Percentiles rank a stretch among this genome's conserved stretches.
Evolutionary conservation across 2,329 filamentous ascomycete genomes (phyloP).

Genomic region (Colletotrichum tropicale): DNA sequence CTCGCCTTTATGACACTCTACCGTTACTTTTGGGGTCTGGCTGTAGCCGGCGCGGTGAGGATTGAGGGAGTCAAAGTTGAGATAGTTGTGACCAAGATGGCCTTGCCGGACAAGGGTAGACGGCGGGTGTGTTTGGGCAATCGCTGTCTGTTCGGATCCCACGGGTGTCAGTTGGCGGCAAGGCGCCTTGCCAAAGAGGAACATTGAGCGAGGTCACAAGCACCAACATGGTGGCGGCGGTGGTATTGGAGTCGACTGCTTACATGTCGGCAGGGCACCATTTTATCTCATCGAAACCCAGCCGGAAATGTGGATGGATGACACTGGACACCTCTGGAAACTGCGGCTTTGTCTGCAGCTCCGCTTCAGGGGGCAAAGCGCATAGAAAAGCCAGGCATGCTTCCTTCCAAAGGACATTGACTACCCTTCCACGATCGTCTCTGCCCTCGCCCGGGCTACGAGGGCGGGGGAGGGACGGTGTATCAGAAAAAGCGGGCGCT

Average conservation of each 20-base stretch:
- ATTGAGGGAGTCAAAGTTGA: background rate
- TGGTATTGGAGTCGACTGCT: background rate
- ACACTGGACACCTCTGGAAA: background rate
- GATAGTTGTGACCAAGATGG: background rate
- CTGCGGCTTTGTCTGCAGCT: background rate
- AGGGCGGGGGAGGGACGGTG: background rate
- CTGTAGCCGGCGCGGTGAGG: background rate
- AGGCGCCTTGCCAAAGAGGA: background rate
- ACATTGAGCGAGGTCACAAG: constrained; percentile 13
- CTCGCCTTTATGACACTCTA: background rate
- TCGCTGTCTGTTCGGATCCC: constrained; percentile 7
- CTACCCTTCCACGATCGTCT: background rate
- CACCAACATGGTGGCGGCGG: background rate
- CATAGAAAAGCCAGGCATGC: background rate
- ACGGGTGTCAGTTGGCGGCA: constrained; percentile 10
- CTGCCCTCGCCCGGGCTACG: background rate
- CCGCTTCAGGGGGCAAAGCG: background rate
- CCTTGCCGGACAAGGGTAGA: constrained; percentile 4
- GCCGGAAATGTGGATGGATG: background rate
- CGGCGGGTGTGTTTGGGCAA: background rate
- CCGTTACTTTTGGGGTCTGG: background rate
- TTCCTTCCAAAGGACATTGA: background rate
- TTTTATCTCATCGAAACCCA: background rate
- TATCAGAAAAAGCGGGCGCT: constrained; percentile 13
- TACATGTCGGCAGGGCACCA: background rate